Evolutionary conservation across 148 eudicot genomes (phyloP).

Genomic region (Arctostaphylos glauca): DNA sequence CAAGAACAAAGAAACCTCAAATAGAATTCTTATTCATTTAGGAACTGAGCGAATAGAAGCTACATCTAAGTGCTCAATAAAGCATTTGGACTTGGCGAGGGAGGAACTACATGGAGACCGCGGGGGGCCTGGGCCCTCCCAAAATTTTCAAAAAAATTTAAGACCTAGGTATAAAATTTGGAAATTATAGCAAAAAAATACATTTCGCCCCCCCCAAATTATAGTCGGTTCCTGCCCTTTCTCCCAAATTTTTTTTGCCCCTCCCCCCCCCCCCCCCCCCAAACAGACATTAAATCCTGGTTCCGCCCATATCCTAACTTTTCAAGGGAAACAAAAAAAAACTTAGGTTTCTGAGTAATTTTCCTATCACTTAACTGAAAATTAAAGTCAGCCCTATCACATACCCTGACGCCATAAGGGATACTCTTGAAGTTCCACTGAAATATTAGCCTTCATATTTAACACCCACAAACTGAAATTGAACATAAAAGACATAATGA

Average conservation of each 20-base stretch:
- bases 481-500: not conserved
- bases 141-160: too few relatives aligned
- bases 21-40: not conserved
- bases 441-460: not conserved
- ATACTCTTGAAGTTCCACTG: conserved; percentile 5
- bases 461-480: not conserved
- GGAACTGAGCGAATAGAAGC: not conserved
- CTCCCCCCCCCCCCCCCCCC: too few relatives aligned
- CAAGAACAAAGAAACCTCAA: not conserved
- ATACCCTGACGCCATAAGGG: not conserved
- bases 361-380: not conserved
- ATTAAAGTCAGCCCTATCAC: conserved; percentile 9
- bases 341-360: not conserved
- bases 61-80: not conserved
- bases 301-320: conserved; percentile 1
- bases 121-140: too few relatives aligned
- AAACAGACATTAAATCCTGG: too few relatives aligned
- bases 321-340: not conserved
- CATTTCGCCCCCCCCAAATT: too few relatives aligned
- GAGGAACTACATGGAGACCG: too few relatives aligned
- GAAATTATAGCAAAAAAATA: too few relatives aligned
- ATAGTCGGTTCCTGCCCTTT: too few relatives aligned
- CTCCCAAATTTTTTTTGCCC: too few relatives aligned
- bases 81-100: not conserved
- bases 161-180: too few relatives aligned